These are phyloP conservation scores for Candida koratica DNA, from an alignment of 805 yeast genomes.

Conservation along the genomic window DNA sequence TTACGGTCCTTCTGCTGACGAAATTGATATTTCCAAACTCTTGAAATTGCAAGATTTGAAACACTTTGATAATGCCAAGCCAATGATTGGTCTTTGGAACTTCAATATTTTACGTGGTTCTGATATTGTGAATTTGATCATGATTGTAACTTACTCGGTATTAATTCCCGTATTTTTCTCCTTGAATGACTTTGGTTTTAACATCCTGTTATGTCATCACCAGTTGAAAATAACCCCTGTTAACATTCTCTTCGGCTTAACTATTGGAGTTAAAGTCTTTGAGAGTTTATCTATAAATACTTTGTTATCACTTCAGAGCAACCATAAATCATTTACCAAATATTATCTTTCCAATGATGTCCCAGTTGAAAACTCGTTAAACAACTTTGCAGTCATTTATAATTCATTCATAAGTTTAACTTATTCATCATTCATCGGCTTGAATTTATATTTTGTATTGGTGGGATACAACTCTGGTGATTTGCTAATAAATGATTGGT, in stretches of 20 bases:
- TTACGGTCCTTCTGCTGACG: constrained; percentile 50
- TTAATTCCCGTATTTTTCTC: constrained; percentile 39
- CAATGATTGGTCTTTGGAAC: constrained; percentile 60
- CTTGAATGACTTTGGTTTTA: constrained; percentile 1
- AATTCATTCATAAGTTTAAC: constrained; percentile 49
- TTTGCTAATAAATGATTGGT: constrained; percentile 32
- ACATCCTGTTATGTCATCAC: neutral
- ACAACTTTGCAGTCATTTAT: constrained; percentile 70
- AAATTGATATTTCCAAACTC: constrained; percentile 32
- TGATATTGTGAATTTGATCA: constrained; percentile 50
- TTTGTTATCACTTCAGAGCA: constrained; percentile 57
- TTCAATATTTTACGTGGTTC: constrained; percentile 62
- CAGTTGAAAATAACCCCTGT: constrained; percentile 17
- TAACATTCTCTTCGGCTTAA: constrained; percentile 32
- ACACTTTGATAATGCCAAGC: constrained; percentile 38
- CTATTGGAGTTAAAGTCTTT: constrained; percentile 45
- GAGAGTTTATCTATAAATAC: constrained; percentile 50
- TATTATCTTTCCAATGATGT: constrained; percentile 61
- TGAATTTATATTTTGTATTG: constrained; percentile 29
- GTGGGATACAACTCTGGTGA: constrained; percentile 13
- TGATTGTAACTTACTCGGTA: constrained; percentile 40
- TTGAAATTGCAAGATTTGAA: constrained; percentile 48
- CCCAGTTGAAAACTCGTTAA: constrained; percentile 60
- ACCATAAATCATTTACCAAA: constrained; percentile 58
- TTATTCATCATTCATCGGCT: constrained; percentile 48